These are phyloP conservation scores for Kitagawia praeruptora DNA, from an alignment of 129 eudicot genomes.

Conservation along the genomic window DNA sequence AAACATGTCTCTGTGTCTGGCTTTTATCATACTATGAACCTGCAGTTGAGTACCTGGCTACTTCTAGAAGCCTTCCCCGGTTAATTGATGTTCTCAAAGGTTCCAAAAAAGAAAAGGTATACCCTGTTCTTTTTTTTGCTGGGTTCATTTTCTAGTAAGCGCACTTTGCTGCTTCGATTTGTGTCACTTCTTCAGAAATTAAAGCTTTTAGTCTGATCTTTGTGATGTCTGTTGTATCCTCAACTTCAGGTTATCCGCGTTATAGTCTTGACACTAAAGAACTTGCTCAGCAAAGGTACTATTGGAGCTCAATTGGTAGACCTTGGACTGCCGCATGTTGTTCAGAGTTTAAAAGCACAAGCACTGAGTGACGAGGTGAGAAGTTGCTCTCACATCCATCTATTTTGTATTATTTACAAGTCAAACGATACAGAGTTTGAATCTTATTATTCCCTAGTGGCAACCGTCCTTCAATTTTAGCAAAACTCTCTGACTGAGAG, in stretches of 20 bases:
- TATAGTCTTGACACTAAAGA: constrained; percentile 5
- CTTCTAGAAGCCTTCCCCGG: constrained; percentile 73
- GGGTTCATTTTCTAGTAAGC: constrained; percentile 1
- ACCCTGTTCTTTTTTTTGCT: constrained; percentile 5
- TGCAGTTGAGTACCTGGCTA: constrained; percentile 88
- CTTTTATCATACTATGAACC: constrained; percentile 94
- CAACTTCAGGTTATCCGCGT: neutral
- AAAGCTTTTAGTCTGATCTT: neutral
- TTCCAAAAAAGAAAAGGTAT: constrained; percentile 88
- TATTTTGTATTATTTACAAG: neutral
- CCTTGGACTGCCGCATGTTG: constrained; percentile 63
- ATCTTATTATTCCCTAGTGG: neutral
- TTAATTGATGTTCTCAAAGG: constrained; percentile 82
- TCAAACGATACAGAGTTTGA: neutral
- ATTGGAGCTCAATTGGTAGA: constrained; percentile 52
- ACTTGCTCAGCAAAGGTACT: constrained; percentile 15
- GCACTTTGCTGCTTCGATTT: neutral
- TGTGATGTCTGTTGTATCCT: neutral
- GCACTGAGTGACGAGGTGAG: constrained; percentile 44
- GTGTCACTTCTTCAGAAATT: neutral
- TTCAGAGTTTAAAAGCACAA: constrained; percentile 63
- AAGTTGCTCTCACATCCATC: neutral
- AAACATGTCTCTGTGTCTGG: constrained; percentile 95
- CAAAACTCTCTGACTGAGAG: neutral
- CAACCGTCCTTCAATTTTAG: neutral